Conservation (phyloP, 345 rosid species). For the Turritis glabra region DNA sequence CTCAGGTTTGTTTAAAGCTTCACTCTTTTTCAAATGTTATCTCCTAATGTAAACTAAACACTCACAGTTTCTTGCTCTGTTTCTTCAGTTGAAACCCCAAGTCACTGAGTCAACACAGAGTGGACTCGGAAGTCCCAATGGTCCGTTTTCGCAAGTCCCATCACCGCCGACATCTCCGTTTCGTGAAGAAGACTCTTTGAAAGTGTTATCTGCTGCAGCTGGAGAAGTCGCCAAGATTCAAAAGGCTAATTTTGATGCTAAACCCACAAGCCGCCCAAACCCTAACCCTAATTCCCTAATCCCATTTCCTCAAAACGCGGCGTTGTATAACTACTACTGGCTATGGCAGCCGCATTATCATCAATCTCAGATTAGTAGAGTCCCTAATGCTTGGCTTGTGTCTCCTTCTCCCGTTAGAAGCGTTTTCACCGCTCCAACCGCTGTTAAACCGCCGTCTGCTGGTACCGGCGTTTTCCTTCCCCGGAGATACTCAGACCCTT, state of each 20-base stretch:
- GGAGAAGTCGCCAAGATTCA: constrained; percentile 70
- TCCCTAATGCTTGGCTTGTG: not conserved
- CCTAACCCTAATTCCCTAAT: constrained; percentile 21
- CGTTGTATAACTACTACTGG: constrained; percentile 21
- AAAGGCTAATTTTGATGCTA: constrained; percentile 32
- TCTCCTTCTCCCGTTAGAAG: constrained; percentile 36
- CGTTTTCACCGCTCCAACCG: constrained; percentile 39
- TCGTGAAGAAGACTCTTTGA: constrained; percentile 48
- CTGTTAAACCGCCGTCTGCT: constrained; percentile 42
- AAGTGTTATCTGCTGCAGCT: constrained; percentile 70
- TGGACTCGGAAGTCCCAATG: constrained; percentile 57
- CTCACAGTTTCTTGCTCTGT: not conserved
- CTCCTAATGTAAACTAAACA: not conserved
- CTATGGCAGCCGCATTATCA: constrained; percentile 15
- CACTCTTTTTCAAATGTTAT: not conserved
- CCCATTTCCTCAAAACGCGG: constrained; percentile 18
- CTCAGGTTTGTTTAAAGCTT: constrained; percentile 39
- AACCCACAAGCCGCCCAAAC: constrained; percentile 8
- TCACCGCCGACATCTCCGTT: constrained; percentile 59
- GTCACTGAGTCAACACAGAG: constrained; percentile 61
- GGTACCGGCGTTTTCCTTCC: constrained; percentile 97
- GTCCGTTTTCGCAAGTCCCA: constrained; percentile 51
- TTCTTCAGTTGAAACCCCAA: constrained; percentile 36
- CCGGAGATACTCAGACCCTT: constrained; percentile 45
- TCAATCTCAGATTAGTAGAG: not conserved